These are phyloP conservation scores for Tolypocladium paradoxum DNA, from an alignment of 2,329 filamentous ascomycete species.

Conservation along the genomic window DNA sequence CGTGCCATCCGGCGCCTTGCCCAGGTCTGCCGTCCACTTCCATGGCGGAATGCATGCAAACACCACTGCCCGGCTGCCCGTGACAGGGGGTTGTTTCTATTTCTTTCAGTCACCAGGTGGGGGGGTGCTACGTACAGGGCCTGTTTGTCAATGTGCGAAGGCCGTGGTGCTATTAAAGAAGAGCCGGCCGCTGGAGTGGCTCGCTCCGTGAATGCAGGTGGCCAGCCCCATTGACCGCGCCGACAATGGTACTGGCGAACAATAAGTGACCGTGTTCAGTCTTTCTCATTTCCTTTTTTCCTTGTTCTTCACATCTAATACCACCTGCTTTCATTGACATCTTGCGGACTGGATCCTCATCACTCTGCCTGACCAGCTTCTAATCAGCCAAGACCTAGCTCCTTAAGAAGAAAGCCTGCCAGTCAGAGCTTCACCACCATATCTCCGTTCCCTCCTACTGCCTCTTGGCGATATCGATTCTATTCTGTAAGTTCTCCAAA, in stretches of 20 bases:
- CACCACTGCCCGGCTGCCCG: background rate
- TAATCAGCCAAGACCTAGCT: background rate
- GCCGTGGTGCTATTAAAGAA: conserved; percentile 2
- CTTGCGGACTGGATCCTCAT: conserved; percentile 2
- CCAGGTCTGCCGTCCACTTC: too few species aligned
- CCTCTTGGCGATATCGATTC: background rate
- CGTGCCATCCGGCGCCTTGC: background rate
- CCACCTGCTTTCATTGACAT: conserved; percentile 14
- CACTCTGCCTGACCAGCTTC: background rate
- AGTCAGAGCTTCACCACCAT: background rate
- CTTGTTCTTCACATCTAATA: conserved; percentile 4
- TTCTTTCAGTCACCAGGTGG: background rate
- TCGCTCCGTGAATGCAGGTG: background rate
- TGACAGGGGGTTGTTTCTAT: background rate
- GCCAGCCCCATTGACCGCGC: conserved; percentile 6
- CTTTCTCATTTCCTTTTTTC: conserved; percentile 7
- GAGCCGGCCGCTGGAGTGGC: background rate
- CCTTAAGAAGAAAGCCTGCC: background rate
- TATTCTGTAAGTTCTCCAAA: background rate
- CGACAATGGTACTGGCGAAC: conserved; percentile 9
- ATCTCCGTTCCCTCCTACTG: background rate
- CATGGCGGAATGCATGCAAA: background rate
- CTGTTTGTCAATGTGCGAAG: background rate
- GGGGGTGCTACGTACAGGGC: background rate
- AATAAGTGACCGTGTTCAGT: background rate